A percentile compares a stretch with the other conserved stretches of the same genome.
Conservation (phyloP, 2,329 filamentous ascomycete species). For the Aureobasidium sp. region DNA sequence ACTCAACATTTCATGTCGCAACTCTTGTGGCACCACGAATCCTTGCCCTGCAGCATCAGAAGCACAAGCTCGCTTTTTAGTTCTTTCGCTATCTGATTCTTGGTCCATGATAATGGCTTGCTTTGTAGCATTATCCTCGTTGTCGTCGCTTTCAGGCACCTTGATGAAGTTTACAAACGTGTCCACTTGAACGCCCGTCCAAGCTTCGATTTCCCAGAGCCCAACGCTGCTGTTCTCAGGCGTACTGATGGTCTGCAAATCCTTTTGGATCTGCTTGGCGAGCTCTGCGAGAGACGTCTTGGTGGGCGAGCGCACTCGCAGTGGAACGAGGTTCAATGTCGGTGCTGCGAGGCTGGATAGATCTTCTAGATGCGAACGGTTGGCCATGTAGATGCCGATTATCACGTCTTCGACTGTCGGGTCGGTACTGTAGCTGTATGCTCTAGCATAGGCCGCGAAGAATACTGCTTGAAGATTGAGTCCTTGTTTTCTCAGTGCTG, state of each 20-base stretch:
- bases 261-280: slow-evolving; percentile 58
- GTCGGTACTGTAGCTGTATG: slow-evolving; percentile 34
- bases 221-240: slow-evolving; percentile 52
- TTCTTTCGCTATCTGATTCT: slow-evolving; percentile 18
- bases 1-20: slow-evolving; percentile 25
- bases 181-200: slow-evolving; percentile 66
- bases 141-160: slow-evolving; percentile 36
- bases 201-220: slow-evolving; percentile 63
- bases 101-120: slow-evolving; percentile 23
- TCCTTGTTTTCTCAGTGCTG: slow-evolving; percentile 44
- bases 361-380: slow-evolving; percentile 53
- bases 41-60: slow-evolving; percentile 7
- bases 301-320: slow-evolving; percentile 46
- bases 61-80: slow-evolving; percentile 22
- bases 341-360: slow-evolving; percentile 53
- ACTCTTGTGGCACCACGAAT: slow-evolving; percentile 21
- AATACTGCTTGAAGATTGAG: slow-evolving; percentile 68
- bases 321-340: slow-evolving; percentile 71
- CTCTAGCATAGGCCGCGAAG: slow-evolving; percentile 61
- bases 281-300: slow-evolving; percentile 37
- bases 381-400: slow-evolving; percentile 78
- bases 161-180: slow-evolving; percentile 77
- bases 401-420: slow-evolving; percentile 41
- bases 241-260: slow-evolving; percentile 56
- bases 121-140: slow-evolving; percentile 1